Evolutionary conservation across 164 flowering plant species (phyloP).

Genomic region (Paratinospora sagittata): DNA sequence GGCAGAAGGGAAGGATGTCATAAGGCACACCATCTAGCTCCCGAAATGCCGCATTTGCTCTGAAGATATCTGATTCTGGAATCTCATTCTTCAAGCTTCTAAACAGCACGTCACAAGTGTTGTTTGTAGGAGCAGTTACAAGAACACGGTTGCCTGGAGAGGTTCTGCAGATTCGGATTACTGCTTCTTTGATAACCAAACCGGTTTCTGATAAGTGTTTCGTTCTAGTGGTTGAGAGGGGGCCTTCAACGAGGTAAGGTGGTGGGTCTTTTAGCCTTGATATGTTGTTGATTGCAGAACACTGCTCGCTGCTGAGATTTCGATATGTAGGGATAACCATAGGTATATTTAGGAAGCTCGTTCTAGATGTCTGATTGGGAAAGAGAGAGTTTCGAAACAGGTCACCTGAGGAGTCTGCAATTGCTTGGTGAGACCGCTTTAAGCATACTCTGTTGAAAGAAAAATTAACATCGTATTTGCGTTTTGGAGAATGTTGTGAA

Average conservation of each 20-base stretch:
- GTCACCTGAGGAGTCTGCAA: slow-evolving; percentile 7
- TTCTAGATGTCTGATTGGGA: neutral
- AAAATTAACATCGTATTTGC: slow-evolving; percentile 38
- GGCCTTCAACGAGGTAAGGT: neutral
- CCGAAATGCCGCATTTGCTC: slow-evolving; percentile 46
- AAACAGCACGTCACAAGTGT: slow-evolving; percentile 29
- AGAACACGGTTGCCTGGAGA: slow-evolving; percentile 14
- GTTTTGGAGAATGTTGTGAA: slow-evolving; percentile 16
- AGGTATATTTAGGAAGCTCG: neutral
- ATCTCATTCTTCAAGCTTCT: slow-evolving; percentile 25
- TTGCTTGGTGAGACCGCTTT: slow-evolving; percentile 40
- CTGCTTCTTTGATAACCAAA: neutral
- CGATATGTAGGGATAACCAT: neutral
- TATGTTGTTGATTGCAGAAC: neutral
- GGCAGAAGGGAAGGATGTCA: slow-evolving; percentile 30
- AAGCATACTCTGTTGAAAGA: slow-evolving; percentile 44
- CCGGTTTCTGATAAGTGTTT: neutral
- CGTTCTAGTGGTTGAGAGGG: neutral
- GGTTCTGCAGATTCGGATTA: neutral
- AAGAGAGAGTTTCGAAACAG: neutral
- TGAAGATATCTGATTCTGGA: slow-evolving; percentile 28
- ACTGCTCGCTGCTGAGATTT: neutral
- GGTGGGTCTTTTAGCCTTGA: neutral
- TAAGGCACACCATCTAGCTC: slow-evolving; percentile 33
- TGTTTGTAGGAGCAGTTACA: slow-evolving; percentile 30